Base-by-base conservation (phyloP, 139 green algal genomes). In the Deuterostichococcus epilithicus region DNA sequence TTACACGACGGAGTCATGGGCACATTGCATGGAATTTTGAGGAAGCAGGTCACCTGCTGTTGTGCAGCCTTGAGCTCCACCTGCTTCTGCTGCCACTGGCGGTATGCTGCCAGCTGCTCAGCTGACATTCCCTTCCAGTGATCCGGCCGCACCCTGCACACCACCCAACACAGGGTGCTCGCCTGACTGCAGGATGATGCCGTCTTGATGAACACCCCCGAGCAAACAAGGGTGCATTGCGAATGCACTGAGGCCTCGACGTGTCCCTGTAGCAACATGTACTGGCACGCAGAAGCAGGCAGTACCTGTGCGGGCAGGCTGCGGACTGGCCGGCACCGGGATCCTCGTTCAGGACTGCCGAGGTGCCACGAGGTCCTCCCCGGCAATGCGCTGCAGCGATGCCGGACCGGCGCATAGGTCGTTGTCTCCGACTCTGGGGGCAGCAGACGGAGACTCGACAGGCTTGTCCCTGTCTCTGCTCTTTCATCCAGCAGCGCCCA, bases 361-460 rank as follows among this genome's bases (percentile, higher is more conserved):
- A 63, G 13, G 52, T 39, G 89, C 85, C 67, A 77, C 68, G 26
- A 95, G 81, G 76, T 95, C 90, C 77, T 95, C 90, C 0, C 90
- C 90, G 26, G 86, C 80, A 80, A 94, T 94, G 35, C 75, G 81
- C 78, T 93, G 90, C 66, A 92, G 68, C 0, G 84, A 90, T 28
- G 85, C 76, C 23, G 86, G 68, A 1, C 90, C 90, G 39, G 87
- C 85, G 2, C 87, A 77, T 0, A 60, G 32, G 72, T 94, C 90
- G 13, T 87, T 78, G 68, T 94, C 90, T 2, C 87, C 85, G n/a
- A 89, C 47, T 10, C 90, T 80, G 75, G n/a, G n/a, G n/a, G n/a
- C n/a, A n/a, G n/a, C n/a, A n/a, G n/a, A n/a, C n/a, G n/a, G n/a
- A n/a, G n/a, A n/a, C n/a, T n/a, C n/a, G n/a, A n/a, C n/a, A n/a